phyloP scores from a whole-genome alignment of 116 monocot genomes.

The Dioscorea cayenensis region DNA sequence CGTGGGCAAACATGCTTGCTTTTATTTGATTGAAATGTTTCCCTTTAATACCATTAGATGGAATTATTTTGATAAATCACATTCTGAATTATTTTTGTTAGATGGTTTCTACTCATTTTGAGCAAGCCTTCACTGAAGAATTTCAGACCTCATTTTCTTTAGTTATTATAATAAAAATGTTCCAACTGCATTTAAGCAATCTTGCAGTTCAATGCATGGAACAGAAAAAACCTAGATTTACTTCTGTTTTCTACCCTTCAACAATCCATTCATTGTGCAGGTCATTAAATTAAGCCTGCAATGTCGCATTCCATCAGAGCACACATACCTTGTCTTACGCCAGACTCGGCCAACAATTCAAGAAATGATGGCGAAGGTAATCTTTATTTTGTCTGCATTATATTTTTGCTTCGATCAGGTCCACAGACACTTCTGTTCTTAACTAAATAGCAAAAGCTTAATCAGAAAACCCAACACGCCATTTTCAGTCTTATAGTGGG shows the following conservation, averaged over 20 bases:
- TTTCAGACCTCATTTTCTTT: too few relatives aligned
- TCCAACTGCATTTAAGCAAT: neutral
- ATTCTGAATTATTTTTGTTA: too few relatives aligned
- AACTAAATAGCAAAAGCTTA: neutral
- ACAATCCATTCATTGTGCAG: slow-evolving; percentile 16
- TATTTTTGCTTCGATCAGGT: neutral
- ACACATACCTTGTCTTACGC: slow-evolving; percentile 44
- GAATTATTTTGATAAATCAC: too few relatives aligned
- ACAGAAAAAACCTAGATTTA: neutral
- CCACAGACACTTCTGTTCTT: neutral
- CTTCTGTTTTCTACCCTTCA: neutral
- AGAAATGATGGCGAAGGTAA: slow-evolving; percentile 30
- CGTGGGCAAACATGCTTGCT: too few relatives aligned
- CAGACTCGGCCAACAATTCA: slow-evolving; percentile 20
- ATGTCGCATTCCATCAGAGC: slow-evolving; percentile 58
- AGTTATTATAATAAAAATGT: too few relatives aligned
- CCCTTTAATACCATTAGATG: too few relatives aligned
- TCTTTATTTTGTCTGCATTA: neutral
- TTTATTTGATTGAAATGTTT: too few relatives aligned
- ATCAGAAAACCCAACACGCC: too few relatives aligned
- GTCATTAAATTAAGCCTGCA: slow-evolving; percentile 53
- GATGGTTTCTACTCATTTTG: too few relatives aligned
- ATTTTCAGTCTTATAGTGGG: too few relatives aligned
- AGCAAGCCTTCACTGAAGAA: too few relatives aligned
- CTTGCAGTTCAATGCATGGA: neutral